Percentiles rank a stretch among this genome's conserved stretches.
Evolutionary conservation across 768 basidiomycete genomes (phyloP).

Genomic region (Saitozyma sp.): DNA sequence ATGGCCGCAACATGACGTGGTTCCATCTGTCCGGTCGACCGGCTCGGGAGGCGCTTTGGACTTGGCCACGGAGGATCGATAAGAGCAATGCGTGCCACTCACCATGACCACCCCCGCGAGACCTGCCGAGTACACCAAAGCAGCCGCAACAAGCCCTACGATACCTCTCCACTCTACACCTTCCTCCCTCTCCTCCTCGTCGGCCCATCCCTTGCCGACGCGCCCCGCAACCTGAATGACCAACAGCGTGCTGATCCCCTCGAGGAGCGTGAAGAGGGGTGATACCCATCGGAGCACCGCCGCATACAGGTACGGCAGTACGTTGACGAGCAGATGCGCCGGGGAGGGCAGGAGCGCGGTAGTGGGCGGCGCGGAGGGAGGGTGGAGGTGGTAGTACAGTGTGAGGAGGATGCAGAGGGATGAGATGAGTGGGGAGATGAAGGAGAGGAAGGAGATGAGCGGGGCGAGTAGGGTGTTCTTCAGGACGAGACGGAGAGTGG

Average conservation of each 20-base stretch:
- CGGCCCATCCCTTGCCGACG: conserved; percentile 51
- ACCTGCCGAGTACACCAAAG: conserved; percentile 43
- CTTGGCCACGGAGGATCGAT: too few species aligned
- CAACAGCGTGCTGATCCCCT: conserved; percentile 50
- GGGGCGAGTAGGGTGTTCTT: conserved; percentile 50
- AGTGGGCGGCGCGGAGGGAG: conserved; percentile 21
- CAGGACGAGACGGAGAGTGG: conserved; percentile 48
- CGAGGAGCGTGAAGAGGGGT: conserved; percentile 51
- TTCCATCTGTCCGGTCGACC: too few species aligned
- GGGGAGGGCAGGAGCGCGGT: conserved; percentile 21
- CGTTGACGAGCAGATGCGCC: conserved; percentile 31
- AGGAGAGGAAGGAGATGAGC: conserved; percentile 37
- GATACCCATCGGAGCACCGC: conserved; percentile 43
- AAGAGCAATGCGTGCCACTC: neutral
- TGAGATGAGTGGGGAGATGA: conserved; percentile 46
- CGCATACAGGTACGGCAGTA: conserved; percentile 48
- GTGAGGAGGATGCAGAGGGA: conserved; percentile 38
- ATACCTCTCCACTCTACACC: conserved; percentile 51
- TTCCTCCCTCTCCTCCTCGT: conserved; percentile 49
- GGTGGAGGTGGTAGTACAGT: conserved; percentile 48
- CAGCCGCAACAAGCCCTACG: conserved; percentile 40
- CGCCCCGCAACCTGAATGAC: conserved; percentile 48
- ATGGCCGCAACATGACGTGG: too few species aligned
- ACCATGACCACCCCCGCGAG: conserved; percentile 46
- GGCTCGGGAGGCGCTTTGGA: too few species aligned